Conservation (phyloP, 345 rosid species). For the Ceriops decandra region DNA sequence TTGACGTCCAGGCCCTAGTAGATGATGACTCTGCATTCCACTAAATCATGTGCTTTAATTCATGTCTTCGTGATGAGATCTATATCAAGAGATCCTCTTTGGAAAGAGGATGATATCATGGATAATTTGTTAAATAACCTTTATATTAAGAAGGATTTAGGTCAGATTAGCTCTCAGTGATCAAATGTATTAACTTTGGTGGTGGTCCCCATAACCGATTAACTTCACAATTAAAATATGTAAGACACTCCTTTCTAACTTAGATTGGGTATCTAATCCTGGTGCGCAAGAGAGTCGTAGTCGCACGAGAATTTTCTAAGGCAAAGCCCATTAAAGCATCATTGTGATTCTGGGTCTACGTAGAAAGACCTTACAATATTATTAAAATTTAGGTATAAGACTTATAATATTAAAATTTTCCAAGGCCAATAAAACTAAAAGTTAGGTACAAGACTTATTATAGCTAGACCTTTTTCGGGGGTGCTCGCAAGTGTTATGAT, state of each 20-base stretch:
- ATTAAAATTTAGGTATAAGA: too few species aligned
- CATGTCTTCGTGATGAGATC: slow-evolving; percentile 13
- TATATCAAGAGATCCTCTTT: slow-evolving; percentile 19
- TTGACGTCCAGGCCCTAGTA: slow-evolving; percentile 23
- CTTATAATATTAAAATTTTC: too few species aligned
- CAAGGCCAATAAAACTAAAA: too few species aligned
- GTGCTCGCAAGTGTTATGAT: too few species aligned
- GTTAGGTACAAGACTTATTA: too few species aligned
- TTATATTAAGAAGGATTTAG: slow-evolving; percentile 12
- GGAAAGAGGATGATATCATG: slow-evolving; percentile 17
- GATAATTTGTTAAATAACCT: slow-evolving; percentile 15
- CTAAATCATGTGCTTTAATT: slow-evolving; percentile 31
- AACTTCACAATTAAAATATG: background rate
- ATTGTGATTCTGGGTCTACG: slow-evolving; percentile 25
- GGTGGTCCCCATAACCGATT: background rate
- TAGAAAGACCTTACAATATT: background rate
- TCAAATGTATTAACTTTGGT: slow-evolving; percentile 1
- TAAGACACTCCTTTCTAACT: background rate
- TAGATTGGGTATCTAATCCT: background rate
- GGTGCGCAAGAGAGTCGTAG: background rate
- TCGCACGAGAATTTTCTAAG: slow-evolving; percentile 4
- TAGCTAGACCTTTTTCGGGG: too few species aligned
- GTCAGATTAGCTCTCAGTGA: slow-evolving; percentile 18
- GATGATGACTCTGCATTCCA: slow-evolving; percentile 51
- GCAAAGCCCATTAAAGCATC: background rate